Conservation (phyloP, 1,139 yeast genomes). For the Suhomyces taliae region DNA sequence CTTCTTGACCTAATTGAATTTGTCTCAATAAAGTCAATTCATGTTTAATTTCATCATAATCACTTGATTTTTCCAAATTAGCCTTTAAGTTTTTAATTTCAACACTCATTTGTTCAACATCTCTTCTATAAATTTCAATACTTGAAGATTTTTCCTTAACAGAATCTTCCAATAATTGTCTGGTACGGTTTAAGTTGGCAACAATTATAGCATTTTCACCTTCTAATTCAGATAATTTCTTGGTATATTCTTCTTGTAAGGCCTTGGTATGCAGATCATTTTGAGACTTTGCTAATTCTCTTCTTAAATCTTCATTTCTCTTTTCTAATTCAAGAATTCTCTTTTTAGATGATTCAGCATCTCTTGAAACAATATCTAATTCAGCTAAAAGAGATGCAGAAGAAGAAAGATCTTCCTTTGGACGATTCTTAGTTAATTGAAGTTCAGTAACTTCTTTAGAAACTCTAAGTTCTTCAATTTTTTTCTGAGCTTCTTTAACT, state of each 20-base stretch:
- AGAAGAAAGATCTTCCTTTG: conserved; percentile 13
- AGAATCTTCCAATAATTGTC: conserved; percentile 32
- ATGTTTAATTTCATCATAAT: conserved; percentile 75
- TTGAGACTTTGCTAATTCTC: conserved; percentile 57
- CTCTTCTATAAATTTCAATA: conserved; percentile 42
- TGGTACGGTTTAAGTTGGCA: conserved; percentile 60
- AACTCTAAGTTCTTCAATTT: conserved; percentile 55
- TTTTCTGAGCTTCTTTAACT: conserved; percentile 46
- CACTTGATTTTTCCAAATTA: conserved; percentile 48
- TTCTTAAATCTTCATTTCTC: conserved; percentile 72
- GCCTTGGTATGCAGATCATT: conserved; percentile 40
- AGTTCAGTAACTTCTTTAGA: conserved; percentile 55
- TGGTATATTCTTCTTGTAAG: conserved; percentile 34
- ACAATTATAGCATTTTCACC: conserved; percentile 64
- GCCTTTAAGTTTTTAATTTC: conserved; percentile 54
- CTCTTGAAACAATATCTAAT: conserved; percentile 67
- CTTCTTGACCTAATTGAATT: conserved; percentile 65
- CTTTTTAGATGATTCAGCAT: conserved; percentile 70
- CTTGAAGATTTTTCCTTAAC: conserved; percentile 35
- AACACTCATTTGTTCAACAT: conserved; percentile 44
- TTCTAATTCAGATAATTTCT: conserved; percentile 56
- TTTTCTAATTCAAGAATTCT: conserved; percentile 71
- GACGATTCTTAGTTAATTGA: conserved; percentile 37
- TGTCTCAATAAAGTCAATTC: conserved; percentile 72
- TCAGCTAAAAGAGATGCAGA: conserved; percentile 46